phyloP scores from a whole-genome alignment of 345 rosid species.

The Murraya koenigii region DNA sequence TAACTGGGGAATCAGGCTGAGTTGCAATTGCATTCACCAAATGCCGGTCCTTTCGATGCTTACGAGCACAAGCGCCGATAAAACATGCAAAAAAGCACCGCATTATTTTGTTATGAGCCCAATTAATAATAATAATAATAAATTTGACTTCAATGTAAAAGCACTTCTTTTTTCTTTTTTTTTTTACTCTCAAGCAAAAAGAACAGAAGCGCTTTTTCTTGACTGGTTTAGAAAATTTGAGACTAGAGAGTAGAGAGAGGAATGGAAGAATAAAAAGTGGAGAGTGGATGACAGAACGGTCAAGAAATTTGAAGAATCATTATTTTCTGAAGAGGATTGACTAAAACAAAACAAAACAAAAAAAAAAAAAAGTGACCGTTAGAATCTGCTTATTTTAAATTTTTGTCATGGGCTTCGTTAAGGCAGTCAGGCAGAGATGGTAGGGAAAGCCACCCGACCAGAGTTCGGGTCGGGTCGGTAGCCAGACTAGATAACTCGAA shows the following conservation, averaged over 20 bases:
- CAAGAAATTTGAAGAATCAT: conserved; percentile 7
- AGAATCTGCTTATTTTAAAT: neutral
- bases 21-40: conserved; percentile 22
- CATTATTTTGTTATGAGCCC: conserved; percentile 26
- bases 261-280: too few species aligned
- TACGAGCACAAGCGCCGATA: conserved; percentile 27
- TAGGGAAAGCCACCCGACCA: too few species aligned
- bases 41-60: conserved; percentile 34
- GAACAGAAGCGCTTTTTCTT: conserved; percentile 9
- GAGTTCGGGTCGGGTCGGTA: too few species aligned
- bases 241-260: too few species aligned
- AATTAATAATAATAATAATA: too few species aligned
- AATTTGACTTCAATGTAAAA: conserved; percentile 15
- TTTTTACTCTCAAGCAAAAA: neutral
- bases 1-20: conserved; percentile 34
- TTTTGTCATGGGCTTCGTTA: conserved; percentile 10
- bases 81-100: conserved; percentile 56
- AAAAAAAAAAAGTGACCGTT: conserved; percentile 32
- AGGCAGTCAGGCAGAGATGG: neutral
- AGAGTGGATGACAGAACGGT: neutral
- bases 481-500: too few species aligned
- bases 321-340: too few species aligned
- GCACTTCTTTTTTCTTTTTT: neutral
- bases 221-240: conserved; percentile 3
- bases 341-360: too few species aligned